phyloP scores from a whole-genome alignment of 331 rosid genomes.

The Spiraea crenata region DNA sequence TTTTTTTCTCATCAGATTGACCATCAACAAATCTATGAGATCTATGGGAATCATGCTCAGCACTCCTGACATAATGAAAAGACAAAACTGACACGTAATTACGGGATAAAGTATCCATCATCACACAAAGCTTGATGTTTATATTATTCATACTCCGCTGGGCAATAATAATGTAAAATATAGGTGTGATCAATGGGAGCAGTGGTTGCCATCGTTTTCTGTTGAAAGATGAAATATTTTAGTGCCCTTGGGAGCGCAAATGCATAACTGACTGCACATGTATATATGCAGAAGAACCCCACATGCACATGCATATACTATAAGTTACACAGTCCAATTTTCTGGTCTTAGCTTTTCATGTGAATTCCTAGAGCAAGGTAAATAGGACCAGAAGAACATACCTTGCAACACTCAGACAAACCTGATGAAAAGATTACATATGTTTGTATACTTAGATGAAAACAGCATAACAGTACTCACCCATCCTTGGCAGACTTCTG shows the following conservation, averaged over 20 bases:
- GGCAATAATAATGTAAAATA: background rate
- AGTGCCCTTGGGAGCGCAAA: background rate
- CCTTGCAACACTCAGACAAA: background rate
- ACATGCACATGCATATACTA: background rate
- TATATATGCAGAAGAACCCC: background rate
- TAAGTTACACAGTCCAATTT: background rate
- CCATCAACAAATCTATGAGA: constrained; percentile 33
- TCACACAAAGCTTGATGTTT: background rate
- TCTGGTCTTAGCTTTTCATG: background rate
- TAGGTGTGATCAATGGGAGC: background rate
- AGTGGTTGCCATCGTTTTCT: background rate
- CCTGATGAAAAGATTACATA: background rate
- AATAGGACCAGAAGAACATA: background rate
- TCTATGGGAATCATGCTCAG: constrained; percentile 23
- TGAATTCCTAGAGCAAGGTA: background rate
- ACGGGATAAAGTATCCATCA: background rate
- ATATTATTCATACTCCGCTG: background rate
- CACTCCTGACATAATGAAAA: constrained; percentile 36
- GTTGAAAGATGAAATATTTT: background rate
- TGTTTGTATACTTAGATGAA: background rate
- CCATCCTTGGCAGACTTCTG: constrained; percentile 28
- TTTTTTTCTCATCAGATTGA: constrained; percentile 38
- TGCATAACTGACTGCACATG: background rate
- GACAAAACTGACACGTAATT: background rate
- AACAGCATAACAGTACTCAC: constrained; percentile 41